phyloP scores from a whole-genome alignment of 2,329 filamentous ascomycete genomes.

The Lecanicillium sp. region DNA sequence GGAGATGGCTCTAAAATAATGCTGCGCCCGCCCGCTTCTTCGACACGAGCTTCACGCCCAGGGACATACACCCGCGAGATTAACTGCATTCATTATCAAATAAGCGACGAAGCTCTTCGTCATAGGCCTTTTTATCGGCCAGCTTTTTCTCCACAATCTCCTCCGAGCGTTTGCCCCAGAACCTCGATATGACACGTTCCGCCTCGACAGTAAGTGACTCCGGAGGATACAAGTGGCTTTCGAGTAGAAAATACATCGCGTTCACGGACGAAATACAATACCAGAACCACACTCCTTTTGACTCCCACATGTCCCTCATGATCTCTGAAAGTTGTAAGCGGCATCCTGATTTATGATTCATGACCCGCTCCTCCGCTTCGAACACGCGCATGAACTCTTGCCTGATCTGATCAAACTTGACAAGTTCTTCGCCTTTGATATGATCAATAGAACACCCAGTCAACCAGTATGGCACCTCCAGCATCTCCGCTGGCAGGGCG shows the following conservation, averaged over 20 bases:
- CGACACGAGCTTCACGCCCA: no score
- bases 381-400: conserved; percentile 7
- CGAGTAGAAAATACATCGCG: conserved; percentile 10
- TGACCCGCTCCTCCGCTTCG: conserved; percentile 1
- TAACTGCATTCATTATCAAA: conserved; percentile 4
- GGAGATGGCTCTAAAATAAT: no score
- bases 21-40: no score
- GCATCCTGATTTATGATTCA: no score
- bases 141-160: conserved; percentile 10
- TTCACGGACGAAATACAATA: conserved; percentile 9
- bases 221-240: conserved; percentile 9
- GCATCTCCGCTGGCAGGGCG: conserved; percentile 19
- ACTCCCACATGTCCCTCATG: conserved; percentile 13
- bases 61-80: no score
- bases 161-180: conserved; percentile 8
- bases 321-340: conserved; percentile 9
- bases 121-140: conserved; percentile 9
- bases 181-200: conserved; percentile 8
- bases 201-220: conserved; percentile 5
- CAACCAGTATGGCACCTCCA: conserved; percentile 20
- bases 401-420: conserved; percentile 1
- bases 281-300: conserved; percentile 16
- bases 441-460: conserved; percentile 8
- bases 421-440: conserved; percentile 2
- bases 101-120: conserved; percentile 5